phyloP scores from a whole-genome alignment of 108 stramenopile genomes.

The Schizochytrium sp. region DNA sequence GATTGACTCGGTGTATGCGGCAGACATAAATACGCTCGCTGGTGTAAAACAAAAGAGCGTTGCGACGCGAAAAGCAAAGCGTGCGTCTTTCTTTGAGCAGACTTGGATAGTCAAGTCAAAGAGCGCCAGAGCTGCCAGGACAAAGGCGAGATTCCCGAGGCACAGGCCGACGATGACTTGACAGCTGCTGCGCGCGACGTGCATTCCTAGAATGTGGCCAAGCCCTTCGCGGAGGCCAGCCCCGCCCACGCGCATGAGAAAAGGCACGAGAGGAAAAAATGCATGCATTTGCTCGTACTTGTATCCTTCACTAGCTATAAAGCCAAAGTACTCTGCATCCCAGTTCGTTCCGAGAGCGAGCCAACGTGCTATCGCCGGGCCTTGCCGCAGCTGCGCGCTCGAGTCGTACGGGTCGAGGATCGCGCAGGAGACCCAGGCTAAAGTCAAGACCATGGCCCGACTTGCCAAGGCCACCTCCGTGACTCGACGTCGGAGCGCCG shows the following conservation, averaged over 20 bases:
- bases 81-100: background rate
- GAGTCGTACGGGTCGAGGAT: background rate
- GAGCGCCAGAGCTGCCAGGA: conserved; percentile 24
- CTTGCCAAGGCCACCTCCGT: background rate
- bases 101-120: conserved; percentile 21
- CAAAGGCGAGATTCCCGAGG: conserved; percentile 26
- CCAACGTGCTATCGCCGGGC: background rate
- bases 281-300: conserved; percentile 35
- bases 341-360: background rate
- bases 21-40: conserved; percentile 39
- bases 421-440: background rate
- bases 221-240: background rate
- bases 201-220: background rate
- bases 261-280: conserved; percentile 39
- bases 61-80: conserved; percentile 19
- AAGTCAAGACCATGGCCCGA: background rate
- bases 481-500: background rate
- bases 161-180: conserved; percentile 27
- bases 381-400: background rate
- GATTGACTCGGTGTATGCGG: conserved; percentile 31
- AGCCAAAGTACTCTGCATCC: conserved; percentile 19
- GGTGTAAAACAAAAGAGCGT: conserved; percentile 30
- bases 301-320: background rate
- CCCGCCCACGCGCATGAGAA: background rate
- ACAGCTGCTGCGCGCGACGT: background rate